Base-by-base conservation (phyloP, 306 rosid genomes). In the Elaeagnus macrophylla region DNA sequence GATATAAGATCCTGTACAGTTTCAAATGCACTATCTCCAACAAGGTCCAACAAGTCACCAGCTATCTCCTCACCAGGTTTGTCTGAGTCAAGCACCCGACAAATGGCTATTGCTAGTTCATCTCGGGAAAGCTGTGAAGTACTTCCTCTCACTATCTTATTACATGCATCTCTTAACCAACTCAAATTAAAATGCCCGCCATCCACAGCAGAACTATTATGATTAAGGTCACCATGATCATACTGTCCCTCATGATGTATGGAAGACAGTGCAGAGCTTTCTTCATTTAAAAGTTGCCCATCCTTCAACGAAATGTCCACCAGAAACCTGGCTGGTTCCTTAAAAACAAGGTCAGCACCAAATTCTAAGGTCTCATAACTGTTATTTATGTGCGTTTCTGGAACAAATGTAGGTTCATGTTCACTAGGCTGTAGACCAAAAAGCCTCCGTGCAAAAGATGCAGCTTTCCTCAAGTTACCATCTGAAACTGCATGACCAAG, bases 51-150 rank as follows among this genome's bases (percentile, higher is more conserved):
- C 66, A 90, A 66, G 72, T 83, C 95, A 64, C 88, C 84, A 36
- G 95, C 97, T 74, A 90, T 82, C 97, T 81, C 95, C 69, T 90
- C 97, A 9, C 97, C 95, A 36, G 89, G 83, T 69, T 86, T 90
- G 57, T 78, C 95, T 61, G 97, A 83, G 66, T 77, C 73, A 70
- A 90, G 95, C 60, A 86, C 97, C 81, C 82, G 78, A 70, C 97
- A 90, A 66, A 90, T 83, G 54, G 95, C 77, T 90, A 90, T 72
- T 38, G 97, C 95, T 62, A 90, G 62, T 77, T 90, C 95, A 68
- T 90, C 94, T 55, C 53, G 75, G 17, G 95, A 80, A 64, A 83
- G 79, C 74, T 72, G 82, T 25, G 79, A 67, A 49, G 67, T 39
- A 72, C 70, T 61, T 59, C 67, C 68, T 59, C 48, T 64, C 38